Evolutionary conservation across 129 eudicot species (phyloP), one percentile per base, ranked within the genome.

Genomic region (Chrysanthemum seticuspe): DNA sequence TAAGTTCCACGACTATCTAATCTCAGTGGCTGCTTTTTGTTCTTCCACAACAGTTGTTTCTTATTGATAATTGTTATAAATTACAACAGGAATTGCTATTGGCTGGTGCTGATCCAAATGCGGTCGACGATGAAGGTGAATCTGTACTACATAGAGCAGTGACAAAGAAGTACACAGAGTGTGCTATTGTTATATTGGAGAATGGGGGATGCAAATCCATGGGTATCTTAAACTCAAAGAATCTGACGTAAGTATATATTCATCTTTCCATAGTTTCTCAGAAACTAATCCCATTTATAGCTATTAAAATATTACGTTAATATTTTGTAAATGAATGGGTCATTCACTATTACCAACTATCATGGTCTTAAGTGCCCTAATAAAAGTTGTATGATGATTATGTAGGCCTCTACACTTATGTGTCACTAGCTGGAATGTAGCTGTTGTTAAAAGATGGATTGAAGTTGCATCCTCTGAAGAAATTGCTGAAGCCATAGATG

Each of bases 91-190:
- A 94, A 78, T 78, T 94, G 81, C 75, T 94, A 61, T 75, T 90
- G 83, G 99, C 96, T 68, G 99, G 97, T 52, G 99, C 99, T 40
- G 97, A 94, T 88, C 99, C 99, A 75, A 94, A 94, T 81, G 99
- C 97, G n/a, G 96, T 94, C 72, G 99, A 94, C 50, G 97, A 94
- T 74, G 99, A 94, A 83, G 97, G 97, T 78, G 99, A 94, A 88
- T 90, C 97, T 68, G 99, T 94, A 65, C 88, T 94, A 58, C 99
- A 94, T 66, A 86, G 99, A 86, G 99, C 99, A 25, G 89, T 94
- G 80, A 74, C 99, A 11, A 94, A 94, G 84, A 94, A 90, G 81
- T 94, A 84, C 80, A 90, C 99, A 44, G 99, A 88, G 64, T 94
- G 99, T 81, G 97, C 99, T 73, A 70, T 90, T 75, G 89, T 94